Base-by-base conservation (phyloP, 371 early-diverging fungal genomes). In the Mucor irregularis region DNA sequence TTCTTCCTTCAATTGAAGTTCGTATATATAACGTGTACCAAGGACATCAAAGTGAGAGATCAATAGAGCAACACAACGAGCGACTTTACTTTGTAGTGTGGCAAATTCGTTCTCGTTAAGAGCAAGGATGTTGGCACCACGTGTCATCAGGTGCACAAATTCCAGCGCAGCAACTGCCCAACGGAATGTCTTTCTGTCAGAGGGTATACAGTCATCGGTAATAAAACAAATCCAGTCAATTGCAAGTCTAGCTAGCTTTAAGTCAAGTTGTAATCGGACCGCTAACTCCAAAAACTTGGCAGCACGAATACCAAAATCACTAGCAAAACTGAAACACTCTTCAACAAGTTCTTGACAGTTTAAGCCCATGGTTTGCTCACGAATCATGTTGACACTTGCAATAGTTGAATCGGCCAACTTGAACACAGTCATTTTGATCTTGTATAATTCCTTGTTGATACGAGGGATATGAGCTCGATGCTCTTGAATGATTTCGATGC, bases 101-200 rank as follows among this genome's bases (percentile, higher is more conserved):
- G 73, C 74, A 66, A 92, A 95, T 39, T 91, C 92, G 7, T 68
- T 64, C 45, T 88, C 90, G 5, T 68, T 77, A 57, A 90, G 66
- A 4, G 84, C 80, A 4, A 88, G 75, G 38, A 93, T 85, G 25
- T 86, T 85, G 49, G 82, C 83, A 42, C 89, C 89, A n/a, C 86
- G 81, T 47, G 90, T 88, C 74, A 89, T 84, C 16, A 81, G 68
- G 85, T 90, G 89, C 2, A 90, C 88, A 65, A 91, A 90, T 62
- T 93, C 91, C 2, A 95, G 80, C 1, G 94, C 93, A 42, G 85
- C 75, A 34, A 95, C 88, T 4, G 90, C 90, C 95, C 95, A 95
- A 21, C 91, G 83, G 74, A 92, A 91, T 0, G 94, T 95, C 61
- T 88, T 90, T 19, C 86, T 76, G 45, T 91, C 90, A 13, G 83